A percentile compares a stretch with the other conserved stretches of the same genome.
Conservation (phyloP, 768 basidiomycete genomes). For the Suillus occidentalis region DNA sequence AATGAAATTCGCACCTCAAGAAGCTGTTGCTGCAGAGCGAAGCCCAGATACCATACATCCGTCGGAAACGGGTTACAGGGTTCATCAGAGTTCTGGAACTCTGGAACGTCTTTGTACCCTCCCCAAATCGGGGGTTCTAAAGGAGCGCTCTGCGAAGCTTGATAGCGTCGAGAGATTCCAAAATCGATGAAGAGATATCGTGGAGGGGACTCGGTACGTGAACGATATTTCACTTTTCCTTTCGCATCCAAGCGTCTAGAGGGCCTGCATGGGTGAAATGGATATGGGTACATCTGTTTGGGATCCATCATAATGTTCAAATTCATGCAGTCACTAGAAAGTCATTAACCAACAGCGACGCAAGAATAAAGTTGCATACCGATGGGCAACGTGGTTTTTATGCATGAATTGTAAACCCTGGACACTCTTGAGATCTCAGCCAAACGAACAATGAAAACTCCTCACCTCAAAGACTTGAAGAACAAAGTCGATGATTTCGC, state of each 20-base stretch:
- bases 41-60: conserved; percentile 16
- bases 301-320: conserved; percentile 28
- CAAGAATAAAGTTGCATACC: background rate
- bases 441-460: background rate
- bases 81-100: conserved; percentile 14
- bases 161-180: conserved; percentile 25
- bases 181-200: conserved; percentile 33
- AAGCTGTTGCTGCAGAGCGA: background rate
- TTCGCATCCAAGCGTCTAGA: conserved; percentile 2
- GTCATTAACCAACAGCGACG: conserved; percentile 24
- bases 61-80: conserved; percentile 24
- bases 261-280: conserved; percentile 13
- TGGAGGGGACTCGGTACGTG: conserved; percentile 25
- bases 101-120: conserved; percentile 27
- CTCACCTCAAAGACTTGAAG: conserved; percentile 26
- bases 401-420: conserved; percentile 15
- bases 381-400: conserved; percentile 9
- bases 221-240: conserved; percentile 10
- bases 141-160: conserved; percentile 5
- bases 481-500: conserved; percentile 31
- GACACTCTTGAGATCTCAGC: background rate
- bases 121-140: conserved; percentile 20
- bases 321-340: conserved; percentile 20
- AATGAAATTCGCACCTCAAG: background rate
- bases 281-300: conserved; percentile 11